phyloP scores from a whole-genome alignment of 257 asterid genomes.

The Plectranthus barbatus region DNA sequence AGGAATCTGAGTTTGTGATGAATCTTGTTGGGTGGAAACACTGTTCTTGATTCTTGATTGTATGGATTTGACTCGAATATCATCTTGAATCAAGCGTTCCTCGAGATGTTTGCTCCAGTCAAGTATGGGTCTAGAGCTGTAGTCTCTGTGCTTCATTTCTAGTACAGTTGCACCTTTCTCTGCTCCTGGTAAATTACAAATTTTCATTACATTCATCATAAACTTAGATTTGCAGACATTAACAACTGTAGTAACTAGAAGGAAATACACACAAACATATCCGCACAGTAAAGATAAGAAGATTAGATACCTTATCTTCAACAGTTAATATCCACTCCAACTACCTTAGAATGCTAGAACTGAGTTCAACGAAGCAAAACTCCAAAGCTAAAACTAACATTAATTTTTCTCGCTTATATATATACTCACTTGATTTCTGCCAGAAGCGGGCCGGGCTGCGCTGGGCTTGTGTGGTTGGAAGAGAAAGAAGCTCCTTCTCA shows the following conservation, averaged over 20 bases:
- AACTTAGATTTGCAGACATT: no score
- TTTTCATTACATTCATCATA: no score
- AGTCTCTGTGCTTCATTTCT: conserved; percentile 56
- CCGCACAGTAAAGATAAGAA: not conserved
- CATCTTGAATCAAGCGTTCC: conserved; percentile 30
- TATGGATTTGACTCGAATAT: conserved; percentile 44
- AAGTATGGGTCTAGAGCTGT: conserved; percentile 28
- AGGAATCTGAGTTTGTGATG: conserved; percentile 43
- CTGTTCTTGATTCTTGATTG: conserved; percentile 40
- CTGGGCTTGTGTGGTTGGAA: conserved; percentile 16
- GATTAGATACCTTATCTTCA: conserved; percentile 8
- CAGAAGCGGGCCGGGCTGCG: conserved; percentile 17
- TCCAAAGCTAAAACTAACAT: not conserved
- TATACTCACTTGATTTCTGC: conserved; percentile 60
- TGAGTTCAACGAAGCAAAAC: not conserved
- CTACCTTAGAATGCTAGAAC: not conserved
- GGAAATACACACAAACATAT: not conserved
- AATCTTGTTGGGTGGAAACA: conserved; percentile 22
- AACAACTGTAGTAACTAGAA: not conserved
- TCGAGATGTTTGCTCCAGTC: no score
- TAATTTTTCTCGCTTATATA: not conserved
- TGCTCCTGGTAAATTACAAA: conserved; percentile 29
- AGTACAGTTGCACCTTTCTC: conserved; percentile 54
- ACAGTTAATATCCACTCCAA: conserved; percentile 13
- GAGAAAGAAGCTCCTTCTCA: conserved; percentile 36